phyloP scores from a whole-genome alignment of 257 asterid genomes.

The Knoxia roxburghii region DNA sequence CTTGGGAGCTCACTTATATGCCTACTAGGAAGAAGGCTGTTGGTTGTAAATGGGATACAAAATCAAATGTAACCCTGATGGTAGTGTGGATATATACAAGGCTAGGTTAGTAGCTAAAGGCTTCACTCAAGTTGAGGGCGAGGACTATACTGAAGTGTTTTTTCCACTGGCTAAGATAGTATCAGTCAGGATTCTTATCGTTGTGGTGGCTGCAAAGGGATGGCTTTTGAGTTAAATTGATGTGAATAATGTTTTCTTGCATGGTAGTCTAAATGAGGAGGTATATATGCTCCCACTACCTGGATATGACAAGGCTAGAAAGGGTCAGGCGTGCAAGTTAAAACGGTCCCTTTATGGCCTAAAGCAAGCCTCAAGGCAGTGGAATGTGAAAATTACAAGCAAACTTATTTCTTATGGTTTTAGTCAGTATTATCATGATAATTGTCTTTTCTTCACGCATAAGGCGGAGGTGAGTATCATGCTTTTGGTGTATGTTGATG shows the following conservation, averaged over 20 bases:
- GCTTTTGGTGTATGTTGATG: not conserved
- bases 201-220: too few species aligned
- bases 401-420: not conserved
- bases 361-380: not conserved
- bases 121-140: too few species aligned
- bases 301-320: not conserved
- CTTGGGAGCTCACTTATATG: too few species aligned
- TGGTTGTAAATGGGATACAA: too few species aligned
- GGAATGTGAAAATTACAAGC: not conserved
- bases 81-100: too few species aligned
- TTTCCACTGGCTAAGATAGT: too few species aligned
- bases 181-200: too few species aligned
- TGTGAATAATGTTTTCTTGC: not conserved
- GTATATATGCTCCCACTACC: not conserved
- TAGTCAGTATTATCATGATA: not conserved
- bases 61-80: too few species aligned
- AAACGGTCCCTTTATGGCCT: too few species aligned
- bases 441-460: not conserved
- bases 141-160: too few species aligned
- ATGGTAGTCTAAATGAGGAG: not conserved
- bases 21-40: too few species aligned
- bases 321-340: not conserved
- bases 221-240: not conserved
- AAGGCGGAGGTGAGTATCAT: not conserved
- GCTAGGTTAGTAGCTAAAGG: too few species aligned